These are phyloP conservation scores for Pseudocercospora vitis DNA, from an alignment of 2,329 filamentous ascomycete species.

Conservation along the genomic window DNA sequence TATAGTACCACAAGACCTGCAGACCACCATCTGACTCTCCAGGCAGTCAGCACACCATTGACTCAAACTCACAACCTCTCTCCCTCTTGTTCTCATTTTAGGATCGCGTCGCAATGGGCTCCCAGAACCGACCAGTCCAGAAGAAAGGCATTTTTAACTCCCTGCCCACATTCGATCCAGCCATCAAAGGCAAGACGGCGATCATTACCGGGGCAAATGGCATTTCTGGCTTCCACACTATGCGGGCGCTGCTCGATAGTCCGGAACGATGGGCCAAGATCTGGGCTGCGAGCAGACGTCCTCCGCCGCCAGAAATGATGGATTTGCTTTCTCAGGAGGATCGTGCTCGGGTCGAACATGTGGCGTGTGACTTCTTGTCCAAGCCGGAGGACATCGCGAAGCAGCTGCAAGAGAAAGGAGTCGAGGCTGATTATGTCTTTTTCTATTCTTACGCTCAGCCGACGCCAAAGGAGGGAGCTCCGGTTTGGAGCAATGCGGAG, in stretches of 20 bases:
- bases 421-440: constrained; percentile 49
- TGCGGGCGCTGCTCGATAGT: constrained; percentile 49
- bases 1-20: no score
- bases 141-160: constrained; percentile 51
- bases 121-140: constrained; percentile 28
- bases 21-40: no score
- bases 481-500: constrained; percentile 52
- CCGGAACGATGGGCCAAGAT: constrained; percentile 55
- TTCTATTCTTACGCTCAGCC: constrained; percentile 57
- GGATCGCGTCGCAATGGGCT: no score
- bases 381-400: constrained; percentile 41
- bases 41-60: no score
- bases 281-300: constrained; percentile 51
- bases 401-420: constrained; percentile 38
- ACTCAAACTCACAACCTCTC: no score
- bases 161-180: constrained; percentile 49
- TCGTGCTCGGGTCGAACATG: constrained; percentile 32
- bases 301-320: constrained; percentile 45
- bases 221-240: constrained; percentile 54
- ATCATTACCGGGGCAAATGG: constrained; percentile 58
- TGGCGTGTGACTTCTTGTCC: constrained; percentile 41
- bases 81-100: no score
- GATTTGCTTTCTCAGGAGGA: constrained; percentile 37
- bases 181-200: constrained; percentile 49
- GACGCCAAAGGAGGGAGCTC: constrained; percentile 45